These are phyloP conservation scores for Haplosporangium sp. DNA, from an alignment of 371 early-diverging fungal genomes.

Conservation along the genomic window DNA sequence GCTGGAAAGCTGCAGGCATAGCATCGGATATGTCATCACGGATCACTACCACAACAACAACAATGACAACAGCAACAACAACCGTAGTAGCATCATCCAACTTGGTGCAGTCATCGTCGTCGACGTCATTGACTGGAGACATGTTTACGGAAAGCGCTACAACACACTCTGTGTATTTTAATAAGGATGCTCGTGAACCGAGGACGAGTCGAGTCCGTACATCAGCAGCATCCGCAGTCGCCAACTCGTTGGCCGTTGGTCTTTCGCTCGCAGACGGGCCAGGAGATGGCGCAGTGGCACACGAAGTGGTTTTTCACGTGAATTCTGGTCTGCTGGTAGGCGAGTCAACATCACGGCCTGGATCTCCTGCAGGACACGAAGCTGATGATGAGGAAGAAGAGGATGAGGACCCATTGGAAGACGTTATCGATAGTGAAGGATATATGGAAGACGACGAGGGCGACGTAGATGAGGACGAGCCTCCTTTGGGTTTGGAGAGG, in stretches of 20 bases:
- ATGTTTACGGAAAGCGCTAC: neutral
- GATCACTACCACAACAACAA: neutral
- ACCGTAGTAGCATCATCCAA: neutral
- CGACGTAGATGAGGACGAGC: neutral
- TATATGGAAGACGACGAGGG: slow-evolving; percentile 39
- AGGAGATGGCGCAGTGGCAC: neutral
- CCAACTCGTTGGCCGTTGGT: slow-evolving; percentile 7
- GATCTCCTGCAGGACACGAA: slow-evolving; percentile 31
- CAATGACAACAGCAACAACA: neutral
- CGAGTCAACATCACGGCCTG: slow-evolving; percentile 8
- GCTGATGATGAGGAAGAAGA: slow-evolving; percentile 36
- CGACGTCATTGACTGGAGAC: too few relatives aligned
- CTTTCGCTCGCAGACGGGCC: slow-evolving; percentile 19
- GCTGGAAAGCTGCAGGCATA: slow-evolving; percentile 50
- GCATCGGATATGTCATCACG: neutral
- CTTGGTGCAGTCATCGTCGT: too few relatives aligned
- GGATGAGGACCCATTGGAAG: slow-evolving; percentile 8
- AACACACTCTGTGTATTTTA: neutral
- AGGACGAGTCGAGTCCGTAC: neutral
- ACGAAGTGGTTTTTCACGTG: neutral
- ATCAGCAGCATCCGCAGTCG: slow-evolving; percentile 9
- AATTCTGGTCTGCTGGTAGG: slow-evolving; percentile 1
- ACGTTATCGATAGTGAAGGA: slow-evolving; percentile 13
- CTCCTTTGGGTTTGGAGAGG: neutral
- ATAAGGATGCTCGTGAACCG: neutral